These are phyloP conservation scores for Aristolochia contorta DNA, from an alignment of 164 flowering plant species.

Conservation along the genomic window DNA sequence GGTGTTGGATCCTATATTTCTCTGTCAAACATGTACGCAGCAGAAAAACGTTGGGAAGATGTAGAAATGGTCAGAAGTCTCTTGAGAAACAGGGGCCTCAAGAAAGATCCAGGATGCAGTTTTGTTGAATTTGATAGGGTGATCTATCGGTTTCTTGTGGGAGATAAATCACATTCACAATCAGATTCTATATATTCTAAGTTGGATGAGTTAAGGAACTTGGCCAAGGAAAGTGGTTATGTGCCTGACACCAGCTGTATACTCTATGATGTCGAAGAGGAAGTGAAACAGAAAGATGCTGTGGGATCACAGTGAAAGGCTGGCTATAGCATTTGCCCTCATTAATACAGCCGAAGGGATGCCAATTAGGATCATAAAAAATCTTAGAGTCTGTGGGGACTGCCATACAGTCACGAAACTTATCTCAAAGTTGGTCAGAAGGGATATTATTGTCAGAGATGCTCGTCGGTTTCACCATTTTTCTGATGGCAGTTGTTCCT, in stretches of 20 bases:
- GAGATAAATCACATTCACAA: conserved; percentile 31
- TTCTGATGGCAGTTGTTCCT: conserved; percentile 27
- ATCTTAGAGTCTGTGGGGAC: conserved; percentile 36
- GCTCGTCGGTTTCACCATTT: conserved; percentile 33
- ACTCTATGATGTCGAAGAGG: conserved; percentile 27
- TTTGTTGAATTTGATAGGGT: conserved; percentile 27
- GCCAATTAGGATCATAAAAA: conserved; percentile 32
- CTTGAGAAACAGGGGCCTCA: conserved; percentile 18
- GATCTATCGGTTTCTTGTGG: conserved; percentile 33
- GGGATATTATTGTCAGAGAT: conserved; percentile 35
- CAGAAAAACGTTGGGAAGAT: conserved; percentile 36
- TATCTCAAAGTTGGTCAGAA: conserved; percentile 26
- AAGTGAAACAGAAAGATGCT: conserved; percentile 35
- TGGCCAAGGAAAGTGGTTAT: conserved; percentile 27
- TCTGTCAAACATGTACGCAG: conserved; percentile 35
- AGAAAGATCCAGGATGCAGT: conserved; percentile 36
- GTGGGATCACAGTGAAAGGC: conserved; percentile 39
- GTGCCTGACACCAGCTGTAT: conserved; percentile 29
- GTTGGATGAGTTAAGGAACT: conserved; percentile 14
- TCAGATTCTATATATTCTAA: conserved; percentile 15
- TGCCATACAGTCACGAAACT: conserved; percentile 33
- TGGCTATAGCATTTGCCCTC: conserved; percentile 39
- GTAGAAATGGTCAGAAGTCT: conserved; percentile 21
- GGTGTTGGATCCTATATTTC: conserved; percentile 26
- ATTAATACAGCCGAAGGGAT: conserved; percentile 22